Conservation (phyloP, 78 protist species). For the Speleostelium caveatum region DNA sequence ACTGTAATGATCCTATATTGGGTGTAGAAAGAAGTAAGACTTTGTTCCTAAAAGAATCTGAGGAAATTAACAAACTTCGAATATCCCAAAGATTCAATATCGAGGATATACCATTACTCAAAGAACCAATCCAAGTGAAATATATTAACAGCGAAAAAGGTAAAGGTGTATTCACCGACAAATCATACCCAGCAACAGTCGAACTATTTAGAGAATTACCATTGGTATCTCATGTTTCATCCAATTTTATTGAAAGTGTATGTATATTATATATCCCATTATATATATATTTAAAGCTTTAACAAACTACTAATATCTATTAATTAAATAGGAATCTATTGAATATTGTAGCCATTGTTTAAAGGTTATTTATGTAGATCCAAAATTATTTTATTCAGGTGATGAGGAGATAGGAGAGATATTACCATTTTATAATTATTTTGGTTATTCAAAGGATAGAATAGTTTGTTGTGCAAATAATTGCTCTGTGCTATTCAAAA, state of each 20-base stretch:
- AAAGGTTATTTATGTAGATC: not conserved
- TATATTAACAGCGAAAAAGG: slow-evolving; percentile 14
- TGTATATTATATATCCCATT: not conserved
- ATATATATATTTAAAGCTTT: not conserved
- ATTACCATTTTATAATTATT: too few relatives aligned
- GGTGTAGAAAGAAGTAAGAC: not conserved
- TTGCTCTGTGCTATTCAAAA: slow-evolving; percentile 42
- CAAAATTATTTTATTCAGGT: too few relatives aligned
- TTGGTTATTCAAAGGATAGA: slow-evolving; percentile 1
- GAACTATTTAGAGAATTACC: slow-evolving; percentile 20
- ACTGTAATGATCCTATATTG: not conserved
- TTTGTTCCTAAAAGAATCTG: slow-evolving; percentile 1
- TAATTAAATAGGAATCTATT: not conserved
- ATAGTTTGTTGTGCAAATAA: not conserved
- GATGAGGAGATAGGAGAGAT: too few relatives aligned
- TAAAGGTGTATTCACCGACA: slow-evolving; percentile 35
- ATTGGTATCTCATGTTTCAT: slow-evolving; percentile 32
- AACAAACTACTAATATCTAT: not conserved
- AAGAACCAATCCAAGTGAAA: not conserved
- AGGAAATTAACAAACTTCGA: not conserved
- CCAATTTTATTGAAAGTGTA: slow-evolving; percentile 17
- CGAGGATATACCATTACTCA: not conserved
- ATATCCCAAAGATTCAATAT: not conserved
- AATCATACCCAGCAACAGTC: not conserved
- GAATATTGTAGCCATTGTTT: slow-evolving; percentile 45